Evolutionary conservation across 345 rosid genomes (phyloP).

Genomic region (Passiflora organensis): DNA sequence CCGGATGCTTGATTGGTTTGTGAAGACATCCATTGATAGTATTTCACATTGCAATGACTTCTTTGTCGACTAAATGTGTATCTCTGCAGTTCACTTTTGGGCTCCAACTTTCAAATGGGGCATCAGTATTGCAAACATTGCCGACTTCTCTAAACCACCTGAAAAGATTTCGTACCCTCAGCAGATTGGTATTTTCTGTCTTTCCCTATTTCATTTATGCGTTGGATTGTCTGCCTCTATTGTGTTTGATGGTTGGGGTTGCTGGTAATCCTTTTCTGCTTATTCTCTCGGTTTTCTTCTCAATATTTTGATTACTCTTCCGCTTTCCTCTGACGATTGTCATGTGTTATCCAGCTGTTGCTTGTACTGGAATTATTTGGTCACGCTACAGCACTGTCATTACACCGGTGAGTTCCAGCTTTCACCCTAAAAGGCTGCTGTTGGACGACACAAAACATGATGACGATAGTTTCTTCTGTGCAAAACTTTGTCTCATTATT

Average conservation of each 20-base stretch:
- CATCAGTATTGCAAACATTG: conserved; percentile 80
- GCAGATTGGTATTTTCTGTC: not conserved
- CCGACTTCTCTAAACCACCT: conserved; percentile 75
- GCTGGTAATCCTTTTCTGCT: too few species aligned
- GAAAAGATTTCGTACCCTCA: conserved; percentile 84
- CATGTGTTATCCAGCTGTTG: conserved; percentile 51
- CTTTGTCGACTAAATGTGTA: not conserved
- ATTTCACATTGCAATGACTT: not conserved
- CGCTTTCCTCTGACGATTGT: not conserved
- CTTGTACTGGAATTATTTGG: conserved; percentile 68
- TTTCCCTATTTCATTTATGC: not conserved
- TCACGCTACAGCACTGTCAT: conserved; percentile 82
- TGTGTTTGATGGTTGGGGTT: too few species aligned
- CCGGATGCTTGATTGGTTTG: not conserved
- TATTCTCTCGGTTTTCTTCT: too few species aligned
- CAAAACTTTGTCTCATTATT: too few species aligned
- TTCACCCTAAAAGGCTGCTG: not conserved
- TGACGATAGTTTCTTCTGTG: too few species aligned
- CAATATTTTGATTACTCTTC: not conserved
- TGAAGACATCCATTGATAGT: not conserved
- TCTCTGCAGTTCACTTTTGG: conserved; percentile 81
- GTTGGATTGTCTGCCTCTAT: too few species aligned
- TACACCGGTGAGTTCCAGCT: conserved; percentile 59
- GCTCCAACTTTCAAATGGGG: conserved; percentile 97
- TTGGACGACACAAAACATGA: too few species aligned